Base-by-base conservation (phyloP, 1,139 yeast species). In the Debaryomyces subglobosus region DNA sequence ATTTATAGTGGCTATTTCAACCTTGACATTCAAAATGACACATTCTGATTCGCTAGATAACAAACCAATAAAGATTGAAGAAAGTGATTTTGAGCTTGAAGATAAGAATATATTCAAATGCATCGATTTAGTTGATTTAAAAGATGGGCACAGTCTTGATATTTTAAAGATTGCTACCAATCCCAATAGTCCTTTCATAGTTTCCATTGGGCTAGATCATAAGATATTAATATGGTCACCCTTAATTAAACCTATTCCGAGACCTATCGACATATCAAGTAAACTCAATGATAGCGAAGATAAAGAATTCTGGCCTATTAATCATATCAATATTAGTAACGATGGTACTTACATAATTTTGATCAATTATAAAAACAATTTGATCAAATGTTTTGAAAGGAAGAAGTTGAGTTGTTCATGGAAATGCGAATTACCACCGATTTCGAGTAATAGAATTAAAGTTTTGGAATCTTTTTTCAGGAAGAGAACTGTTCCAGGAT, bases 171-270 rank as follows among this genome's bases (percentile, higher is more conserved):
- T 88, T 12, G 69, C 73, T 13, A 78, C 89, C 1, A 82, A 85
- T 30, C 69, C 71, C 42, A 72, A 76, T 44, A 77, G 78, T 57
- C 86, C 85, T 10, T 85, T 77, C 60, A 70, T 89, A 35, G 84
- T 86, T 0, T 79, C 92, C 0, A 77, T 86, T 27, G 92, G 92
- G 3, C 68, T 89, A 56, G 96, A 89, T 59, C 91, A 86, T 57
- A 81, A 77, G 50, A 74, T 89, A 1, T 65, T 82, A 34, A 80
- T 88, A 9, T 89, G 96, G 96, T 83, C 89, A 1, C 95, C 94
- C 1, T 66, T 84, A 45, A 67, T 74, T 3, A 60, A 60, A 15
- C 53, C 60, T 1, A 44, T 44, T 1, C 53, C 55, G 1, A 47
- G 45, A 4, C 76, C 88, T 69, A 53, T 69, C 60, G 57, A 84